Percentiles rank a stretch among this genome's conserved stretches.
Conservation (phyloP, 495 filamentous ascomycete species). For the Lophiotrema nucula region DNA sequence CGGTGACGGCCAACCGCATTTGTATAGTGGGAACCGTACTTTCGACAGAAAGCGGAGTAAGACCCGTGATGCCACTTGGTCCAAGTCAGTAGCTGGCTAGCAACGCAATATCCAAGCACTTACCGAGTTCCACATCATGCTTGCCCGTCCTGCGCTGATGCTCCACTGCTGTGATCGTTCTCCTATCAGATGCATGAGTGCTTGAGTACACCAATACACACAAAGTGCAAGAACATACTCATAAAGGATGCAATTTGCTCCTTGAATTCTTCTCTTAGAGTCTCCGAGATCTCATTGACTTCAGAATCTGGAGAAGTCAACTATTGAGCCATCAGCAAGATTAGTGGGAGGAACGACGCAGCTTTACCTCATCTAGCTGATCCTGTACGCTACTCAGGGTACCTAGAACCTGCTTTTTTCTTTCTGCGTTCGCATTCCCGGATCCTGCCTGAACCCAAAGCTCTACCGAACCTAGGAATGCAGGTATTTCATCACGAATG, state of each 20-base stretch:
- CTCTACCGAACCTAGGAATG: conserved; percentile 38
- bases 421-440: conserved; percentile 37
- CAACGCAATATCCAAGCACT: conserved; percentile 6
- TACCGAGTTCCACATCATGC: conserved; percentile 33
- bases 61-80: conserved; percentile 25
- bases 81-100: neutral
- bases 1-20: conserved; percentile 13
- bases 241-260: conserved; percentile 1
- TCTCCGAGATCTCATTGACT: conserved; percentile 1
- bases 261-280: conserved; percentile 9
- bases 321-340: conserved; percentile 1
- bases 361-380: conserved; percentile 30
- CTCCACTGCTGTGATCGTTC: conserved; percentile 23
- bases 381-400: conserved; percentile 30
- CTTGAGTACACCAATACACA: neutral
- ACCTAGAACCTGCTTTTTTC: conserved; percentile 36
- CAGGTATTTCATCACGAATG: conserved; percentile 40
- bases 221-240: conserved; percentile 7
- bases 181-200: conserved; percentile 1
- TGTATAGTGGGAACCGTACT: conserved; percentile 39
- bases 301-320: conserved; percentile 19
- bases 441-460: conserved; percentile 47
- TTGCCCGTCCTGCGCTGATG: conserved; percentile 18
- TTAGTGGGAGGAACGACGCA: neutral
- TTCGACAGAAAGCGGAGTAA: conserved; percentile 41